Conservation (phyloP, 1,284 basidiomycete genomes). For the Ceratobasidium sp. region DNA sequence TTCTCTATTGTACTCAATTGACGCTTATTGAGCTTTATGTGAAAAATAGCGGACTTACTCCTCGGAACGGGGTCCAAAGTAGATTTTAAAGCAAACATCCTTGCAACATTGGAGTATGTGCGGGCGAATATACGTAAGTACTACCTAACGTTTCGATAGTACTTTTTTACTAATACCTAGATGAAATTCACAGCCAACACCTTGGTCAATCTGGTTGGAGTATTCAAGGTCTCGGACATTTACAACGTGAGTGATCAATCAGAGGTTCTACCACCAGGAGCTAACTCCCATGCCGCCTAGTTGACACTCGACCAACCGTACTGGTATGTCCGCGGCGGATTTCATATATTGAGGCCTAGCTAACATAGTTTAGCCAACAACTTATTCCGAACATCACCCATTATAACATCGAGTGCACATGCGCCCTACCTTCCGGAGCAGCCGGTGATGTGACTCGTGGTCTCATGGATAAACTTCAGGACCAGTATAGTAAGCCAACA, state of each 20-base stretch:
- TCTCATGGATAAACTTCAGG: constrained; percentile 57
- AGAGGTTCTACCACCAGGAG: neutral
- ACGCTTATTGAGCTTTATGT: neutral
- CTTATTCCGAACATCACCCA: constrained; percentile 52
- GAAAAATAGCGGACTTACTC: constrained; percentile 49
- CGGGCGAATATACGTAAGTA: constrained; percentile 56
- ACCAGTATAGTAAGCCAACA: constrained; percentile 52
- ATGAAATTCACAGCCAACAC: constrained; percentile 32
- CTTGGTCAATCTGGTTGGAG: constrained; percentile 53
- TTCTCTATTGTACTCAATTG: neutral
- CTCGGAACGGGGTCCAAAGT: constrained; percentile 53
- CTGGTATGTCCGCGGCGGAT: constrained; percentile 51
- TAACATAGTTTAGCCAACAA: constrained; percentile 49
- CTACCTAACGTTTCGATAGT: neutral
- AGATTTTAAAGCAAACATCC: constrained; percentile 55
- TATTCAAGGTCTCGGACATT: constrained; percentile 57
- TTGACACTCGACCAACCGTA: constrained; percentile 51
- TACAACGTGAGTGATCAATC: constrained; percentile 54
- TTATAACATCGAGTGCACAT: constrained; percentile 56
- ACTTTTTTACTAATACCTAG: constrained; percentile 45
- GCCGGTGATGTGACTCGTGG: constrained; percentile 56
- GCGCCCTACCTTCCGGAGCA: constrained; percentile 56
- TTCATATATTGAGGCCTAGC: neutral
- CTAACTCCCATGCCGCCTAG: constrained; percentile 8
- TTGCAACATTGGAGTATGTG: constrained; percentile 55